Percentiles rank a stretch among this genome's conserved stretches.
Conservation (phyloP, 2,329 filamentous ascomycete genomes). For the Lecanicillium sp. region DNA sequence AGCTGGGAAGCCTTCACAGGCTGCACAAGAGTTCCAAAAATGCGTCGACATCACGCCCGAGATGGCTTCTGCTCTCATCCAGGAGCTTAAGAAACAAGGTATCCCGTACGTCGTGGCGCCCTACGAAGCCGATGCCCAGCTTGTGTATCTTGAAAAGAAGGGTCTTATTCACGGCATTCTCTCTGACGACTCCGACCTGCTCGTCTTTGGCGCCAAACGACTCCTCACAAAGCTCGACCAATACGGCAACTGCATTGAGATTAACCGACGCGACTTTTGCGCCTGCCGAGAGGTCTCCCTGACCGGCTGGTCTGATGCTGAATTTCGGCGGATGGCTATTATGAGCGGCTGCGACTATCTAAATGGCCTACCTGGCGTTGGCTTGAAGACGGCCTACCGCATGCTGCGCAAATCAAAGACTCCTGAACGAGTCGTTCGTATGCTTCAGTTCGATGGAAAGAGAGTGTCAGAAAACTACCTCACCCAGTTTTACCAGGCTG, state of each 20-base stretch:
- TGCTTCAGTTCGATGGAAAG: constrained; percentile 84
- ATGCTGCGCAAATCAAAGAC: constrained; percentile 85
- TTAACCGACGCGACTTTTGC: constrained; percentile 82
- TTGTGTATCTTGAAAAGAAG: constrained; percentile 84
- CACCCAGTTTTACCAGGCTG: constrained; percentile 73
- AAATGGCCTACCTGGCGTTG: constrained; percentile 74
- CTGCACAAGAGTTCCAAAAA: constrained; percentile 83
- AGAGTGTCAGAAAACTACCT: constrained; percentile 76
- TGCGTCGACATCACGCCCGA: constrained; percentile 91
- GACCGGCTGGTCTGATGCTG: constrained; percentile 82
- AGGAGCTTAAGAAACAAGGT: constrained; percentile 73
- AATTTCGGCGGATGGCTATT: constrained; percentile 94
- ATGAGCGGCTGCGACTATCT: constrained; percentile 95
- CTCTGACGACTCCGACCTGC: constrained; percentile 90
- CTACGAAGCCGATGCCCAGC: constrained; percentile 95
- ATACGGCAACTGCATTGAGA: constrained; percentile 86
- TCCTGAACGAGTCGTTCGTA: constrained; percentile 71
- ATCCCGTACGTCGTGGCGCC: constrained; percentile 89
- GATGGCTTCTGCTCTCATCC: constrained; percentile 88
- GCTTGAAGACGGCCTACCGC: constrained; percentile 87
- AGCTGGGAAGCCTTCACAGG: constrained; percentile 72
- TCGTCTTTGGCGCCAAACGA: constrained; percentile 89
- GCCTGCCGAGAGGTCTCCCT: constrained; percentile 81
- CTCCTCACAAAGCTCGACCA: constrained; percentile 91
- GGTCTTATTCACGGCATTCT: constrained; percentile 81